A percentile compares a stretch with the other conserved stretches of the same genome.
Evolutionary conservation across 441 rosid species (phyloP).

Genomic region (Populus trichocarpa): DNA sequence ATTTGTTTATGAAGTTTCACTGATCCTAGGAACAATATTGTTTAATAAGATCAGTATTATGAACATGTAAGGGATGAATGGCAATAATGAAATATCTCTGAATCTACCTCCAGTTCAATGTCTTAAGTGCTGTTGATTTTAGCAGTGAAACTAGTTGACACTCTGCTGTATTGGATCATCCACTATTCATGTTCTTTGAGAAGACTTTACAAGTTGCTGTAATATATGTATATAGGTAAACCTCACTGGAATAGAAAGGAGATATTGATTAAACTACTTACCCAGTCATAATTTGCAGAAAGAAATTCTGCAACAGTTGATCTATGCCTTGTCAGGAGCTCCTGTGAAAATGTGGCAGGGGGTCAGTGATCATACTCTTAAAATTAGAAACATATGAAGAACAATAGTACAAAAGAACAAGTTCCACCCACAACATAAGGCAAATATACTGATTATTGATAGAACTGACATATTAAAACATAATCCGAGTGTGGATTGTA

Average conservation of each 20-base stretch:
- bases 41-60: neutral
- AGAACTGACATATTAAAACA: neutral
- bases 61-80: neutral
- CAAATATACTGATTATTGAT: neutral
- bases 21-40: neutral
- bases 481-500: neutral
- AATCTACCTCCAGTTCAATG: neutral
- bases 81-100: neutral
- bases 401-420: neutral
- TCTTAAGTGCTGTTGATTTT: neutral
- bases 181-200: neutral
- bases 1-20: neutral
- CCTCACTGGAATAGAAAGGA: neutral
- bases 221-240: neutral
- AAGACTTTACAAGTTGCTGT: neutral
- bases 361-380: conserved; percentile 2
- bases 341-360: conserved; percentile 32
- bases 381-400: neutral
- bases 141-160: neutral
- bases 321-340: conserved; percentile 82
- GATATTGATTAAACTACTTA: conserved; percentile 17
- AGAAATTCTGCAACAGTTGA: conserved; percentile 77
- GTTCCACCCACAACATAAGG: neutral
- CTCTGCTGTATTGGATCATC: neutral
- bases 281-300: conserved; percentile 64